Evolutionary conservation across 495 filamentous ascomycete genomes (phyloP).

Genomic region (Hypomontagnella submonticulosa): DNA sequence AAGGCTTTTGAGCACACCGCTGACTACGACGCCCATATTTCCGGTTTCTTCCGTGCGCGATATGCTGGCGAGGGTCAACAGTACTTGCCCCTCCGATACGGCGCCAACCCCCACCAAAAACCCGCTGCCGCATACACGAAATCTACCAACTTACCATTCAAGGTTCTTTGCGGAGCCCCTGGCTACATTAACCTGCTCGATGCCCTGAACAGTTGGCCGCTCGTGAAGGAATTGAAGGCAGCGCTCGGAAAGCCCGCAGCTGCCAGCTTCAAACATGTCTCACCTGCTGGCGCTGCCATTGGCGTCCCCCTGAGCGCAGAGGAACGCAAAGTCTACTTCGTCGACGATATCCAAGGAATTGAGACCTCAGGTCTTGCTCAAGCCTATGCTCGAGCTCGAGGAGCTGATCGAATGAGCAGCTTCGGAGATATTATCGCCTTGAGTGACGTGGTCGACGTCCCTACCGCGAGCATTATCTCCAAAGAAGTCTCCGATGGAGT

Average conservation of each 20-base stretch:
- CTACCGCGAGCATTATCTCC: conserved; percentile 95
- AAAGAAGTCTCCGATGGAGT: conserved; percentile 98
- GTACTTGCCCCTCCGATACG: conserved; percentile 89
- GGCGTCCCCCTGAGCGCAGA: conserved; percentile 84
- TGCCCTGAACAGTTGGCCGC: conserved; percentile 93
- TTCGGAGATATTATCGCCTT: conserved; percentile 97
- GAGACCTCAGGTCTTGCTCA: conserved; percentile 87
- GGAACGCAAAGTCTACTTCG: conserved; percentile 97
- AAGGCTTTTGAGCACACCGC: conserved; percentile 99
- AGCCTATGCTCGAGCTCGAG: conserved; percentile 93
- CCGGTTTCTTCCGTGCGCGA: conserved; percentile 96
- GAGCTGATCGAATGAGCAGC: conserved; percentile 95
- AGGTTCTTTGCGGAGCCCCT: conserved; percentile 89
- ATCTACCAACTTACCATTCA: conserved; percentile 86
- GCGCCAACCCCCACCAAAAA: conserved; percentile 97
- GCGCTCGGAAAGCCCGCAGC: conserved; percentile 90
- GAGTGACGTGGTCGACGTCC: conserved; percentile 85
- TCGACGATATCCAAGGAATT: conserved; percentile 90
- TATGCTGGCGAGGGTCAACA: conserved; percentile 88
- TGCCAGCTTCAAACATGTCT: conserved; percentile 99
- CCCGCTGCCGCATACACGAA: conserved; percentile 84
- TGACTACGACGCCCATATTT: conserved; percentile 93
- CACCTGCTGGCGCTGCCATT: conserved; percentile 94
- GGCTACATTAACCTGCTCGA: conserved; percentile 98
- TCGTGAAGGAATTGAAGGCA: conserved; percentile 95